Evolutionary conservation across 2,329 filamentous ascomycete species (phyloP).

Genomic region (Colletotrichum camelliae): DNA sequence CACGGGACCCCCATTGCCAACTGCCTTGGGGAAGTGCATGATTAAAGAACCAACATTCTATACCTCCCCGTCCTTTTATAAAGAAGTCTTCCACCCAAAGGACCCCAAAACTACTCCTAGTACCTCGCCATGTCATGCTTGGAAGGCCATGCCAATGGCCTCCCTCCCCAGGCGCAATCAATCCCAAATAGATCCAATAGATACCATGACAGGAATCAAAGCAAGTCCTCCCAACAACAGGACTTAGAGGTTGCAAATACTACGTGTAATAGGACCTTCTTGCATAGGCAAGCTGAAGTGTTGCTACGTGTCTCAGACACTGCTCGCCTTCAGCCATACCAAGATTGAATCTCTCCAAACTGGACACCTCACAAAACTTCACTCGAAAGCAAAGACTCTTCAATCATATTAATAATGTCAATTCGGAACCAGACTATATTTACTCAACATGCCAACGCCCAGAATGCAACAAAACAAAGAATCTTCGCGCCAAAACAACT

Average conservation of each 20-base stretch:
- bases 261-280: too few species aligned
- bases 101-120: rapidly evolving
- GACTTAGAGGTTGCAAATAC: too few species aligned
- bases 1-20: background rate
- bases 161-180: background rate
- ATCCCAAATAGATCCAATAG: too few species aligned
- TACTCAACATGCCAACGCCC: conserved; percentile 19
- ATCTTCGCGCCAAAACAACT: background rate
- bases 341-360: too few species aligned
- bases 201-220: too few species aligned
- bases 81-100: background rate
- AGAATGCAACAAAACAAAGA: conserved; percentile 6
- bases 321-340: too few species aligned
- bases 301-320: too few species aligned
- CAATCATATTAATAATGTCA: background rate
- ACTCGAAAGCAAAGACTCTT: too few species aligned
- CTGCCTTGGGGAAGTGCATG: rapidly evolving
- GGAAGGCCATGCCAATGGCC: background rate
- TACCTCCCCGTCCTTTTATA: background rate
- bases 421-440: conserved; percentile 12
- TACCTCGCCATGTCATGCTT: too few species aligned
- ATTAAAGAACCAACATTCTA: background rate
- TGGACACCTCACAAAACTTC: too few species aligned
- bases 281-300: too few species aligned
- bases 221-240: too few species aligned